phyloP scores from a whole-genome alignment of 306 rosid species.

The Ormosia emarginata region DNA sequence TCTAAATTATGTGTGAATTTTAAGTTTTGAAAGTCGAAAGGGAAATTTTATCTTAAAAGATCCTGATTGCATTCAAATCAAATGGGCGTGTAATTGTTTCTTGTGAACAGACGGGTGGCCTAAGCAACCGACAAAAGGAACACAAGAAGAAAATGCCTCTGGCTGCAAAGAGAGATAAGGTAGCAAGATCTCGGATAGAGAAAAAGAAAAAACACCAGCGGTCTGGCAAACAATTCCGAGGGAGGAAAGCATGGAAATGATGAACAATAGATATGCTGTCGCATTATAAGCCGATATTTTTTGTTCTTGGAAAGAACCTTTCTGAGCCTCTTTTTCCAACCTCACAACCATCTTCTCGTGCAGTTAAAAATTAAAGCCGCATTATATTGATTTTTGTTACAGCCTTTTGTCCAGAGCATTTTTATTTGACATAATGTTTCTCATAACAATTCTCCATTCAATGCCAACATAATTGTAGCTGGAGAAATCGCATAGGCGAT shows the following conservation, averaged over 20 bases:
- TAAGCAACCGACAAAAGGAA: slow-evolving; percentile 82
- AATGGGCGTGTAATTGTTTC: neutral
- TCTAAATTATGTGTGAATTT: neutral
- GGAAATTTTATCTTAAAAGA: neutral
- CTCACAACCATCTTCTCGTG: neutral
- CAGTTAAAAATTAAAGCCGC: neutral
- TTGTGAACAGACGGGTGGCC: slow-evolving; percentile 70
- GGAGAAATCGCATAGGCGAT: too few species aligned
- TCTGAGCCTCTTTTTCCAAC: neutral
- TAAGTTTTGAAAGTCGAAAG: neutral
- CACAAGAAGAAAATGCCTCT: slow-evolving; percentile 77
- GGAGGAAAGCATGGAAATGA: slow-evolving; percentile 77
- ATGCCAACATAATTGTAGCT: too few species aligned
- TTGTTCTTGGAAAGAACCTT: neutral
- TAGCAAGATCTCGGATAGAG: slow-evolving; percentile 40
- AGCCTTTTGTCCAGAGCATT: too few species aligned
- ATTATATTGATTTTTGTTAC: neutral
- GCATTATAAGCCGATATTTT: neutral
- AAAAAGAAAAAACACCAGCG: slow-evolving; percentile 52
- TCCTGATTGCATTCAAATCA: neutral
- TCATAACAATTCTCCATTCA: too few species aligned
- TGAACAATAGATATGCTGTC: neutral
- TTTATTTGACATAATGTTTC: too few species aligned
- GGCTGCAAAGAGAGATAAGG: slow-evolving; percentile 65
- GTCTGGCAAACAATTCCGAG: slow-evolving; percentile 69